Evolutionary conservation across 805 yeast genomes (phyloP).

Genomic region (Candida jianshihensis): DNA sequence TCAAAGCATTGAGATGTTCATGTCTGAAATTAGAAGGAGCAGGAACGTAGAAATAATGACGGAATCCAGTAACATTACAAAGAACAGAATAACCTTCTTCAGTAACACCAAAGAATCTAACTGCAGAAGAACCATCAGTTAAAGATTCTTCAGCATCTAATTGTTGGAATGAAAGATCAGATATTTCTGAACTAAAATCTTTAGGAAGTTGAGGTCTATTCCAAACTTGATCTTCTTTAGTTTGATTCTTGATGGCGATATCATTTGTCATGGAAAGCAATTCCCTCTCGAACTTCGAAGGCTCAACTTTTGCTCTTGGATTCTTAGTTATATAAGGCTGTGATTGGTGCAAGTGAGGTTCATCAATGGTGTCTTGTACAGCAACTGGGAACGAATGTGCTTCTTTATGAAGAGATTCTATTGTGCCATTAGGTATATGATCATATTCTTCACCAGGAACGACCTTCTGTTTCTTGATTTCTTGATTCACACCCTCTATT

Average conservation of each 20-base stretch:
- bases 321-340: conserved; percentile 25
- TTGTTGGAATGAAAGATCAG: conserved; percentile 77
- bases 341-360: conserved; percentile 18
- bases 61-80: conserved; percentile 84
- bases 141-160: conserved; percentile 87
- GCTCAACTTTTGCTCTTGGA: conserved; percentile 26
- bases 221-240: conserved; percentile 32
- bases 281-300: conserved; percentile 48
- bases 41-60: conserved; percentile 87
- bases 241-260: conserved; percentile 15
- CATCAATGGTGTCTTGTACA: conserved; percentile 8
- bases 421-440: conserved; percentile 13
- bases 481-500: conserved; percentile 1
- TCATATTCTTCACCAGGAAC: conserved; percentile 8
- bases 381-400: conserved; percentile 24
- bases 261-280: conserved; percentile 37
- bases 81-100: conserved; percentile 80
- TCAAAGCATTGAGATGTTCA: conserved; percentile 43
- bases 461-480: conserved; percentile 12
- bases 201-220: conserved; percentile 51
- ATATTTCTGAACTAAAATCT: conserved; percentile 38
- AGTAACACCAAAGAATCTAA: conserved; percentile 91
- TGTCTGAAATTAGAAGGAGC: conserved; percentile 72
- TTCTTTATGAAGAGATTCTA: conserved; percentile 16
- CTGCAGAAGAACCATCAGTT: conserved; percentile 50